Conservation (phyloP, 345 rosid species). For the Noccaea caerulescens region DNA sequence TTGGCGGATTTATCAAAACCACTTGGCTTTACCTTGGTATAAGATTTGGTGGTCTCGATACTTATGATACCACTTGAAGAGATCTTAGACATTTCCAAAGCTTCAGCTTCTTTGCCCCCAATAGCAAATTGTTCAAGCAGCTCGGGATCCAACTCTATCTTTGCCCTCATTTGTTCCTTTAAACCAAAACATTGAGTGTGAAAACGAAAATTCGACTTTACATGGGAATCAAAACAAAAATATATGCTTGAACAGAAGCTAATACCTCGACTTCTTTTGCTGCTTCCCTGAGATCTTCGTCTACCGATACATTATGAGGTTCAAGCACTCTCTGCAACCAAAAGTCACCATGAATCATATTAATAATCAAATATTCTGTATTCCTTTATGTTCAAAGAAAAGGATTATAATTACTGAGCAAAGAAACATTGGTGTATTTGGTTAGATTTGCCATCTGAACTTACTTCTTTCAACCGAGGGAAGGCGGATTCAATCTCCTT, state of each 20-base stretch:
- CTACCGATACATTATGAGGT: constrained; percentile 83
- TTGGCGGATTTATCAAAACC: constrained; percentile 53
- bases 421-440: constrained; percentile 9
- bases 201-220: background rate
- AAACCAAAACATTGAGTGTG: constrained; percentile 6
- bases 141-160: constrained; percentile 63
- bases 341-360: constrained; percentile 30
- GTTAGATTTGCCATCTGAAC: constrained; percentile 30
- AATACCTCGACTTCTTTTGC: constrained; percentile 84
- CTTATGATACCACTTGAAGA: constrained; percentile 64
- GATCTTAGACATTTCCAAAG: constrained; percentile 62
- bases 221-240: constrained; percentile 3
- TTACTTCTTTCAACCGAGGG: constrained; percentile 85
- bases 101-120: constrained; percentile 64
- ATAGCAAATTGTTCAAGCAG: constrained; percentile 75
- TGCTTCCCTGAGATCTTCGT: constrained; percentile 84
- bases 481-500: constrained; percentile 62
- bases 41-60: constrained; percentile 53
- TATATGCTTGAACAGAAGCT: background rate
- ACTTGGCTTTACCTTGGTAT: constrained; percentile 47
- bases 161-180: constrained; percentile 72
- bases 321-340: constrained; percentile 61
- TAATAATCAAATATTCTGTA: constrained; percentile 16
- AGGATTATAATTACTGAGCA: constrained; percentile 2
- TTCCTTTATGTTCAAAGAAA: background rate